Percentiles rank a stretch among this genome's conserved stretches.
These are phyloP conservation scores for Omphalotus guepiniiformis DNA, from an alignment of 768 basidiomycete genomes.

Conservation along the genomic window DNA sequence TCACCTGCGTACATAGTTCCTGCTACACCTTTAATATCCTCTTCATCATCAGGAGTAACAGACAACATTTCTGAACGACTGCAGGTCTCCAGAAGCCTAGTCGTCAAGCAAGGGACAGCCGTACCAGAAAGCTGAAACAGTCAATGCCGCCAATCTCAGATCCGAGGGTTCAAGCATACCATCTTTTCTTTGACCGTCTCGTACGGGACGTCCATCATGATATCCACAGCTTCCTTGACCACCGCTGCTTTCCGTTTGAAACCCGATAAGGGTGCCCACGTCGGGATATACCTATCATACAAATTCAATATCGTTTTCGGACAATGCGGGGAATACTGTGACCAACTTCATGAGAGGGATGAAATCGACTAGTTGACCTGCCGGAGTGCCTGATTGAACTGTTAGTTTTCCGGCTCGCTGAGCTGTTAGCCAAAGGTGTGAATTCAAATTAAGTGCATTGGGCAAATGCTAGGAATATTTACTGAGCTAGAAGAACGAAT, in stretches of 20 bases:
- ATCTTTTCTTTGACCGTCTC: constrained; percentile 45
- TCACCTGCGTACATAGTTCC: constrained; percentile 48
- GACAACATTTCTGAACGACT: constrained; percentile 28
- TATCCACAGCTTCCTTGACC: constrained; percentile 39
- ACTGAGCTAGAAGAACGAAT: constrained; percentile 39
- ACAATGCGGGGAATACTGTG: not conserved
- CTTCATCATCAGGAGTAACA: constrained; percentile 38
- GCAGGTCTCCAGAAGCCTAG: constrained; percentile 37
- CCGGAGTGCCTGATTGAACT: constrained; percentile 40
- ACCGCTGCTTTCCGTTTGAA: constrained; percentile 43
- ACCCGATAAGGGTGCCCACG: constrained; percentile 43
- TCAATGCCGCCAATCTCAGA: constrained; percentile 5
- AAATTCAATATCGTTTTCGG: not conserved
- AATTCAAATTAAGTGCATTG: constrained; percentile 4
- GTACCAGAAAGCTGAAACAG: constrained; percentile 34
- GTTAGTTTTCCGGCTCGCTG: constrained; percentile 44
- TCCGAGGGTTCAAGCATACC: constrained; percentile 27
- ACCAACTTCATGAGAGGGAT: constrained; percentile 40
- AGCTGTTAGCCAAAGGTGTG: constrained; percentile 23
- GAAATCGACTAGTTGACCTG: constrained; percentile 46
- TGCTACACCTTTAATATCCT: constrained; percentile 54
- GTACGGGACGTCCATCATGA: constrained; percentile 48
- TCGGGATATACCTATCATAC: constrained; percentile 37
- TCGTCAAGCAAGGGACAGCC: constrained; percentile 41
- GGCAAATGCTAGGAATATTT: not conserved